These are phyloP conservation scores for Neonectria sp. DNA, from an alignment of 2,329 filamentous ascomycete genomes.

Conservation along the genomic window DNA sequence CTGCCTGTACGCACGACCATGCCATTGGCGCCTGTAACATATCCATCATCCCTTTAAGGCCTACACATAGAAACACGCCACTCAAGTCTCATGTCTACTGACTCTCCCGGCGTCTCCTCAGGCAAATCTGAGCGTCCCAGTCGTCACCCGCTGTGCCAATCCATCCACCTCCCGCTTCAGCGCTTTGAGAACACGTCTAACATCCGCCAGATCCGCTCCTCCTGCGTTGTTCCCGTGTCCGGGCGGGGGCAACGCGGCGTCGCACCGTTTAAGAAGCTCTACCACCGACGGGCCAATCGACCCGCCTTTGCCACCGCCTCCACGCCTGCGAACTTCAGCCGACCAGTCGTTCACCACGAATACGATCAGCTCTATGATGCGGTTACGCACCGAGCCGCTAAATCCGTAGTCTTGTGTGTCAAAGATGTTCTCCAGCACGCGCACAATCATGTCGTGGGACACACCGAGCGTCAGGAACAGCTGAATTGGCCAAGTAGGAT, in stretches of 20 bases:
- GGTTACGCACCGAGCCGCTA: slow-evolving; percentile 63
- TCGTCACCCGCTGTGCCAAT: slow-evolving; percentile 59
- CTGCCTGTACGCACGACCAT: slow-evolving; percentile 47
- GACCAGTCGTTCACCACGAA: slow-evolving; percentile 66
- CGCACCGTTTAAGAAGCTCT: slow-evolving; percentile 67
- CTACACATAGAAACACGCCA: slow-evolving; percentile 41
- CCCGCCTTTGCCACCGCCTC: slow-evolving; percentile 57
- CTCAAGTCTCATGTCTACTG: neutral
- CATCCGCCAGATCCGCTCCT: slow-evolving; percentile 61
- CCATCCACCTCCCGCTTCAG: slow-evolving; percentile 62
- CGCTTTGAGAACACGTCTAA: slow-evolving; percentile 60
- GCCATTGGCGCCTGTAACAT: slow-evolving; percentile 50
- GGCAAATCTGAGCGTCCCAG: slow-evolving; percentile 62
- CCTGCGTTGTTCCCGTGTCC: slow-evolving; percentile 61
- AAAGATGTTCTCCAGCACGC: slow-evolving; percentile 70
- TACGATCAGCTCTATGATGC: slow-evolving; percentile 70
- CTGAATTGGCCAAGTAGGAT: slow-evolving; percentile 70
- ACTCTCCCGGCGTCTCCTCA: slow-evolving; percentile 46
- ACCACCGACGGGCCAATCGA: slow-evolving; percentile 61
- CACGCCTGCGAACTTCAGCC: slow-evolving; percentile 64
- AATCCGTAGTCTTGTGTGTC: slow-evolving; percentile 73
- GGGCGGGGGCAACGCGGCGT: slow-evolving; percentile 59
- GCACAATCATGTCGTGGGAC: slow-evolving; percentile 69
- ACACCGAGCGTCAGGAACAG: slow-evolving; percentile 71
- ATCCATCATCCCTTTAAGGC: slow-evolving; percentile 44